Evolutionary conservation across 371 early-diverging fungal species (phyloP).

Genomic region (Circinella minor): DNA sequence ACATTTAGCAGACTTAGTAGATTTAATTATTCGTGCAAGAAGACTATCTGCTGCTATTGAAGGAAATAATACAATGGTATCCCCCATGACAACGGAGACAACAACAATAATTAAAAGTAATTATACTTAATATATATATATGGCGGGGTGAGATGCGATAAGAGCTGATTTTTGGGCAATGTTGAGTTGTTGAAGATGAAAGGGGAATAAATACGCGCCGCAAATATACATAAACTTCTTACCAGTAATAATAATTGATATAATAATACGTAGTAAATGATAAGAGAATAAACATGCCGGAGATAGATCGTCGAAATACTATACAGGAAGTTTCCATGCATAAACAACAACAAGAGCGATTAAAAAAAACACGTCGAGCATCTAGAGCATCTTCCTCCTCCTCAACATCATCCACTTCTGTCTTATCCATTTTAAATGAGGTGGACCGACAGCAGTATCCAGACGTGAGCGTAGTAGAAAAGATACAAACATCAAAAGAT

Average conservation of each 20-base stretch:
- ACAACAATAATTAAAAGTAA: not conserved
- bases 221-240: too few relatives aligned
- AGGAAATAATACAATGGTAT: not conserved
- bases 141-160: too few relatives aligned
- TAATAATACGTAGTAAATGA: too few relatives aligned
- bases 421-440: constrained; percentile 1
- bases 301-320: too few relatives aligned
- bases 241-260: too few relatives aligned
- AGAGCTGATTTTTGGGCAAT: too few relatives aligned
- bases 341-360: not conserved
- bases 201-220: too few relatives aligned
- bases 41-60: not conserved
- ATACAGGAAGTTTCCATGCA: not conserved
- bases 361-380: not conserved
- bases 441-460: not conserved
- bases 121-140: too few relatives aligned
- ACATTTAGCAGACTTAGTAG: constrained; percentile 9
- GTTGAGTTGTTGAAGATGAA: too few relatives aligned
- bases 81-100: not conserved
- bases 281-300: too few relatives aligned
- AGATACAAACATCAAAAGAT: not conserved
- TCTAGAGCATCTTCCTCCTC: not conserved
- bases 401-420: not conserved
- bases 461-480: not conserved
- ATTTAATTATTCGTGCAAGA: constrained; percentile 10